Percentiles rank a stretch among this genome's conserved stretches.
phyloP scores from a whole-genome alignment of 1,284 basidiomycete species.

The Pseudozyma pruni region DNA sequence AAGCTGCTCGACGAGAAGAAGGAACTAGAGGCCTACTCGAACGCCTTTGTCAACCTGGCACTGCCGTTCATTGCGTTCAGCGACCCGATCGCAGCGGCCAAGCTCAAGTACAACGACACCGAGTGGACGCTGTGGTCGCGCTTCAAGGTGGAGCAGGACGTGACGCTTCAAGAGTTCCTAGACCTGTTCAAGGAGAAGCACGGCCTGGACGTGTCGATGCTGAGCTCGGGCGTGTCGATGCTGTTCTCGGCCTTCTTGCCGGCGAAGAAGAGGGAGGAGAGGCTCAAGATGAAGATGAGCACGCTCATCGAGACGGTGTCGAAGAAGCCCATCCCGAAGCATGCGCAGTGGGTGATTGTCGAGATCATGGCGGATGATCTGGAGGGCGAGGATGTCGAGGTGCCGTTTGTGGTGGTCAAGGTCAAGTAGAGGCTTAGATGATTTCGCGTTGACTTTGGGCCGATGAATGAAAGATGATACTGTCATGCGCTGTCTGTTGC shows the following conservation, averaged over 20 bases:
- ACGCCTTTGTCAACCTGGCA: conserved; percentile 93
- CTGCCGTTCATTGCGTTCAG: conserved; percentile 99
- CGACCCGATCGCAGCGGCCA: conserved; percentile 87
- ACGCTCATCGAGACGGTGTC: conserved; percentile 91
- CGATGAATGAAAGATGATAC: not conserved
- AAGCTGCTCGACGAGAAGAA: conserved; percentile 92
- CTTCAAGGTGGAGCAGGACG: conserved; percentile 90
- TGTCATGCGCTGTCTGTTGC: no score
- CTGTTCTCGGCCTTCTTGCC: conserved; percentile 78
- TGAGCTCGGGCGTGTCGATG: conserved; percentile 97
- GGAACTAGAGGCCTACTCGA: conserved; percentile 95
- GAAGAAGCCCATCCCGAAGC: conserved; percentile 60
- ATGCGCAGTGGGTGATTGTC: conserved; percentile 81
- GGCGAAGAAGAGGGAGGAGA: conserved; percentile 63
- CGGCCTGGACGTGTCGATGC: conserved; percentile 91
- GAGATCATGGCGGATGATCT: conserved; percentile 95
- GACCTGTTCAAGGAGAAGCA: conserved; percentile 86
- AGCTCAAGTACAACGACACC: conserved; percentile 71
- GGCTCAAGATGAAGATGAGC: conserved; percentile 74
- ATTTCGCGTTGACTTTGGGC: not conserved
- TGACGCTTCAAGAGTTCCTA: conserved; percentile 86
- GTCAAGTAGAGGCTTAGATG: conserved; percentile 36
- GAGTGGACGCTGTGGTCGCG: conserved; percentile 98
- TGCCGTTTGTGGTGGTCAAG: conserved; percentile 64
- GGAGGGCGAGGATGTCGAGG: conserved; percentile 77